Conservation (phyloP, 768 basidiomycete species). For the Trametes coccinea region DNA sequence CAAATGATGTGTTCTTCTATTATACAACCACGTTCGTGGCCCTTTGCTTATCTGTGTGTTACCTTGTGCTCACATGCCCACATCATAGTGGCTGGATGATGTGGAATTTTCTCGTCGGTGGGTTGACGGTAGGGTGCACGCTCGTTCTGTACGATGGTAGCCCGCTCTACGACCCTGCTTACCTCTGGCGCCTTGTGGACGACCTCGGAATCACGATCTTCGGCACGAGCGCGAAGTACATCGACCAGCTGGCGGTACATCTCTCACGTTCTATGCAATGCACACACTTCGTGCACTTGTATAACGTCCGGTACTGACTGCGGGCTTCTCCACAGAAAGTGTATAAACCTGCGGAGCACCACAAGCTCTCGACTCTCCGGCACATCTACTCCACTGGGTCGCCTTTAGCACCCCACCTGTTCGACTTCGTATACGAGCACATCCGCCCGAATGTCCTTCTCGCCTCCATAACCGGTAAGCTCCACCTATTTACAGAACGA, state of each 20-base stretch:
- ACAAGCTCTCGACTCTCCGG: conserved; percentile 56
- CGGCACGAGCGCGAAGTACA: conserved; percentile 82
- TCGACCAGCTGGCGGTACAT: conserved; percentile 73
- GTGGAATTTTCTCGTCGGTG: conserved; percentile 82
- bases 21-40: conserved; percentile 73
- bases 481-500: not conserved
- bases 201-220: conserved; percentile 72
- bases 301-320: conserved; percentile 14
- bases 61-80: conserved; percentile 5
- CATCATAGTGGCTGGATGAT: conserved; percentile 80
- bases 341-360: conserved; percentile 66
- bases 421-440: conserved; percentile 73
- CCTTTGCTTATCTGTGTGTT: not conserved
- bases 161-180: conserved; percentile 64
- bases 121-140: conserved; percentile 64
- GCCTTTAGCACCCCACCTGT: conserved; percentile 66
- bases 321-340: conserved; percentile 47
- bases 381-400: conserved; percentile 84
- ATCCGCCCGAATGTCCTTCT: conserved; percentile 65
- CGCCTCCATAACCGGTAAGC: conserved; percentile 72
- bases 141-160: conserved; percentile 82
- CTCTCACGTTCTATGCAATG: conserved; percentile 1
- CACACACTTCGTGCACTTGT: not conserved
- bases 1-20: conserved; percentile 77
- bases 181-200: conserved; percentile 71